These are phyloP conservation scores for Globisporangium paddicum DNA, from an alignment of 352 stramenopile genomes.

Conservation along the genomic window DNA sequence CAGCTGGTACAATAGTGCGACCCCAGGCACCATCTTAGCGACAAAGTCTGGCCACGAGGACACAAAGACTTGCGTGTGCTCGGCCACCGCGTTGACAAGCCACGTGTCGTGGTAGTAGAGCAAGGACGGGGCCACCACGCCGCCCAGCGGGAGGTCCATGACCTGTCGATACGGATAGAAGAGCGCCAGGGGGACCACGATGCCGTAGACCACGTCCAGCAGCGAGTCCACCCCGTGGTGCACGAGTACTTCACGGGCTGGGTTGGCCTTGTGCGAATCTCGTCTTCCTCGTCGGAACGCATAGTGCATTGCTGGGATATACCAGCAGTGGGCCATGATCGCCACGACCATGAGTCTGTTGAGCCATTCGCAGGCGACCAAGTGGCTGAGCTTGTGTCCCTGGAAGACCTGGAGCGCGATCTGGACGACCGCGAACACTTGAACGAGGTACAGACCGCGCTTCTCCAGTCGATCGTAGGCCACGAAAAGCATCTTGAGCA, in stretches of 20 bases:
- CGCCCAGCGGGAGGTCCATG: background rate
- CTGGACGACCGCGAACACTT: slow-evolving; percentile 12
- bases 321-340: slow-evolving; percentile 22
- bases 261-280: background rate
- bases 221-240: slow-evolving; percentile 14
- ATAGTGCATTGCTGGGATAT: slow-evolving; percentile 11
- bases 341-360: slow-evolving; percentile 14
- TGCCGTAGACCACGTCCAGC: slow-evolving; percentile 14
- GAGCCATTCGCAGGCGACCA: slow-evolving; percentile 15
- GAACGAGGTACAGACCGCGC: slow-evolving; percentile 7
- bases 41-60: slow-evolving; percentile 12
- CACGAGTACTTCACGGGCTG: slow-evolving; percentile 7
- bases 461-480: slow-evolving; percentile 8
- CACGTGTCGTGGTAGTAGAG: slow-evolving; percentile 15
- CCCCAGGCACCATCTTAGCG: slow-evolving; percentile 10
- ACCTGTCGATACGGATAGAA: slow-evolving; percentile 6
- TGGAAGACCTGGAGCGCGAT: slow-evolving; percentile 24
- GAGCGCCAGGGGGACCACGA: slow-evolving; percentile 10
- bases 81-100: background rate
- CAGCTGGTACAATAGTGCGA: slow-evolving; percentile 9
- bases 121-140: background rate
- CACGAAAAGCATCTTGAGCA: slow-evolving; percentile 3
- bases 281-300: background rate
- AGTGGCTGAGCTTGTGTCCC: slow-evolving; percentile 13
- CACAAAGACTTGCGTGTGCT: slow-evolving; percentile 14